Evolutionary conservation across 768 basidiomycete genomes (phyloP), one percentile per base, ranked within the genome.

Genomic region (Amanita phalloides): DNA sequence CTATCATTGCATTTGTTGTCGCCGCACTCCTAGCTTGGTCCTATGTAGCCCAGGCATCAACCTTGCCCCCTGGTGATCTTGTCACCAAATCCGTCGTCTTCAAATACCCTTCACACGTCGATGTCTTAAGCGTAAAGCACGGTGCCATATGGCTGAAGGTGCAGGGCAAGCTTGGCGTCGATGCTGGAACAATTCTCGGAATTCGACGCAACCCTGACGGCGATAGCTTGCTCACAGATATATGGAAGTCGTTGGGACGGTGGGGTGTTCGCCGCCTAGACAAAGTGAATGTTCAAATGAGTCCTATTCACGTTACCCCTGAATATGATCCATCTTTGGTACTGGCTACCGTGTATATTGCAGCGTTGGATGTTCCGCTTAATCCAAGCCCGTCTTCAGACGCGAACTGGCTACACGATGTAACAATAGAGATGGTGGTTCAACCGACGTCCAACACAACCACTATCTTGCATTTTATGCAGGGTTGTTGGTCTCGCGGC

Each of bases 201-300:
- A 73, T 85, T 10, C 77, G 77, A 49, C 66, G 66, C 9, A 66
- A 68, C 26, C 58, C 64, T 7, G 66, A 71, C 6, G 73, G 54
- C 17, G 70, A 86, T 51, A 68, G 69, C 28, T 36, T 78, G 5
- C 53, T 80, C 43, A 55, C 60, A n/a, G 65, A 64, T 42, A 53
- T 79, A 28, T 84, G 82, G 81, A 88, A 84, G 64, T 68, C 75
- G 1, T 53, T 88, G 14, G 87, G 86, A 2, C 72, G 84, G 32
- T 82, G 84, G 75, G 78, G 84, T 4, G 73, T 90, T 28, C 70
- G 70, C 32, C 65, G 61, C 10, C 57, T 90, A 48, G 76, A 78
- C 55, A 69, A 65, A 11, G 76, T 86, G 10, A 74, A 85, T 4
- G 71, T 84, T 38, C 66, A 73, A 49, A 64, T 83, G 49, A 74